Percentiles rank a stretch among this genome's conserved stretches.
These are phyloP conservation scores for Striga hermonthica DNA, from an alignment of 305 asterid genomes.

Conservation along the genomic window DNA sequence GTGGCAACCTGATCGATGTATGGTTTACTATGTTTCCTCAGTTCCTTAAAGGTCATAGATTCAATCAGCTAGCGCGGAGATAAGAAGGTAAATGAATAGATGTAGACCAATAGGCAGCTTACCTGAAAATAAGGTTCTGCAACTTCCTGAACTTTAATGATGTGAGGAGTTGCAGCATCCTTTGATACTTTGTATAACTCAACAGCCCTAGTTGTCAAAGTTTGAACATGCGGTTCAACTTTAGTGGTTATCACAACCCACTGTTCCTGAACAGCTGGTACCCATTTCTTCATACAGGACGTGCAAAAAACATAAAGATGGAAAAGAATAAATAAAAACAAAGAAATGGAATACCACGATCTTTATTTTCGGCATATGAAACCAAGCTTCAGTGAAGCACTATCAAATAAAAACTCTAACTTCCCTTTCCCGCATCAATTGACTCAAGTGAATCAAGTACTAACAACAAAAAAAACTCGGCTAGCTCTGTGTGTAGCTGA, in stretches of 20 bases:
- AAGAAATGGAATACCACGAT: neutral
- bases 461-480: constrained; percentile 23
- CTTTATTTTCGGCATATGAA: neutral
- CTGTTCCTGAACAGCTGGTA: constrained; percentile 73
- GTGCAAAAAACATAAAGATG: constrained; percentile 13
- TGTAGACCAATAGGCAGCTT: constrained; percentile 21
- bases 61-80: constrained; percentile 27
- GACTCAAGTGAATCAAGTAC: constrained; percentile 20
- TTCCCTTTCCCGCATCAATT: constrained; percentile 17
- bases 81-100: constrained; percentile 14
- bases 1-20: constrained; percentile 77
- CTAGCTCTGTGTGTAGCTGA: constrained; percentile 17
- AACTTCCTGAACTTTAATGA: constrained; percentile 63
- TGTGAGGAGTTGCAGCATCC: constrained; percentile 59
- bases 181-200: constrained; percentile 66
- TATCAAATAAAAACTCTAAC: constrained; percentile 8
- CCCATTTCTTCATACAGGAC: constrained; percentile 58
- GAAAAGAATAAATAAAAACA: neutral
- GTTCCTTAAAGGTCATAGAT: constrained; percentile 46
- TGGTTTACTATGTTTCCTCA: constrained; percentile 67
- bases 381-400: neutral
- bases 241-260: constrained; percentile 61
- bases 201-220: constrained; percentile 48
- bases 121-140: constrained; percentile 83
- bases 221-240: constrained; percentile 64